Evolutionary conservation across 169 alveolate species (phyloP).

Genomic region (Blepharisma undulans): DNA sequence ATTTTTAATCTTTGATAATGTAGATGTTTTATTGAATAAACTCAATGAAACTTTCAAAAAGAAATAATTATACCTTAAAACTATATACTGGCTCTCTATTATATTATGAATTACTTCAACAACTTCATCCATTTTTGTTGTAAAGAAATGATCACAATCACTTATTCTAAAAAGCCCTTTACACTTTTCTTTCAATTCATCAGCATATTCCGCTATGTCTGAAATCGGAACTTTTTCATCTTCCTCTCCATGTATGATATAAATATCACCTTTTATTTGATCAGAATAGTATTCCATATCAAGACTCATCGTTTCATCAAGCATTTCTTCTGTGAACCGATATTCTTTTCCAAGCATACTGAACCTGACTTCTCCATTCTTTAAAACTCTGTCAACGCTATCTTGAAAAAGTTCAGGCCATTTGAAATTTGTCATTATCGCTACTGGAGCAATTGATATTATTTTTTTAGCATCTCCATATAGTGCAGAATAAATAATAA

Average conservation of each 20-base stretch:
- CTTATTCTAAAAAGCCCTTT: too few species aligned
- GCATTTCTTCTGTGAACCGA: not conserved
- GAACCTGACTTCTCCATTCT: not conserved
- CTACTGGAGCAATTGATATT: not conserved
- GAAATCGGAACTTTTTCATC: not conserved
- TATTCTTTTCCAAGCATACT: not conserved
- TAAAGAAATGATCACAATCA: too few species aligned
- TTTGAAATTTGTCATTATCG: not conserved
- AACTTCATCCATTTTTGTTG: too few species aligned
- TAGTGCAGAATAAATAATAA: not conserved
- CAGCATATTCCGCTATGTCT: too few species aligned
- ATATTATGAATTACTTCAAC: too few species aligned
- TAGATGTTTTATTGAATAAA: too few species aligned
- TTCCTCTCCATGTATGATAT: not conserved
- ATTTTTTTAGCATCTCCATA: not conserved
- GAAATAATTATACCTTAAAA: too few species aligned
- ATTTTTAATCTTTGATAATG: too few species aligned
- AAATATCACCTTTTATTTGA: not conserved
- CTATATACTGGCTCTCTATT: too few species aligned
- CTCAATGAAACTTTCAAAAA: too few species aligned
- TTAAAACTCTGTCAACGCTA: not conserved
- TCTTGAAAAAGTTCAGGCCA: not conserved
- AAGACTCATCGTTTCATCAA: not conserved
- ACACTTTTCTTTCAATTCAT: too few species aligned
- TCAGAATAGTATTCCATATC: not conserved